Evolutionary conservation across 768 basidiomycete species (phyloP), one percentile per base, ranked within the genome.

Genomic region (Hemileccinum impolitum): DNA sequence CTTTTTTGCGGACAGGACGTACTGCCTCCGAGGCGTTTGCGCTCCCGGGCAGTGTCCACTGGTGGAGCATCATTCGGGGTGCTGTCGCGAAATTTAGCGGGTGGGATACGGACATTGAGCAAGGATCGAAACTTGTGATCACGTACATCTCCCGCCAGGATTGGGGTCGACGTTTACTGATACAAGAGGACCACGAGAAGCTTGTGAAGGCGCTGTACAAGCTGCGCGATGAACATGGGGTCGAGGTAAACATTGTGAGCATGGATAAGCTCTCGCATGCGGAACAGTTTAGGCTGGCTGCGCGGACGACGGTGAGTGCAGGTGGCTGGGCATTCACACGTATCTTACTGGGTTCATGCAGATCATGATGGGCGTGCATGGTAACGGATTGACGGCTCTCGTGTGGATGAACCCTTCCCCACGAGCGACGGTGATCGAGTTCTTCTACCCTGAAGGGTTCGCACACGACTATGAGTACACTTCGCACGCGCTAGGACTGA

Each of bases 311-410:
- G 42, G 90, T 94, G 63, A 58, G 83, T 68, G 30, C 23, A 40
- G 28, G 28, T 30, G 28, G 9, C 28, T 4, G 9, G 28, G 11
- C 28, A 30, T 8, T 30, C 28, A 30, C 23, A 3, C 23, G 23
- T 23, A 30, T 30, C 28, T 30, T 3, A 30, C 28, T 30, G 28
- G 11, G 28, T 30, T 30, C 28, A 12, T 28, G 14, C 52, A 95
- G 93, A 90, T 95, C 59, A 79, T 95, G 84, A 86, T 94, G 79
- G 93, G 93, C 49, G 87, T 95, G 14, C 93, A 95, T 59, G 93
- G 94, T 10, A 95, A 96, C 61, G 94, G 90, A 28, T 66, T 96
- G 34, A 94, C 92, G 0, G 78, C 90, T 25, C 76, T 94, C 1
- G 64, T 96, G 5, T 96, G 92, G 93, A 96, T 95, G 94, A 85